Conservation (phyloP, 768 basidiomycete species). For the Phylloporus sp. region DNA sequence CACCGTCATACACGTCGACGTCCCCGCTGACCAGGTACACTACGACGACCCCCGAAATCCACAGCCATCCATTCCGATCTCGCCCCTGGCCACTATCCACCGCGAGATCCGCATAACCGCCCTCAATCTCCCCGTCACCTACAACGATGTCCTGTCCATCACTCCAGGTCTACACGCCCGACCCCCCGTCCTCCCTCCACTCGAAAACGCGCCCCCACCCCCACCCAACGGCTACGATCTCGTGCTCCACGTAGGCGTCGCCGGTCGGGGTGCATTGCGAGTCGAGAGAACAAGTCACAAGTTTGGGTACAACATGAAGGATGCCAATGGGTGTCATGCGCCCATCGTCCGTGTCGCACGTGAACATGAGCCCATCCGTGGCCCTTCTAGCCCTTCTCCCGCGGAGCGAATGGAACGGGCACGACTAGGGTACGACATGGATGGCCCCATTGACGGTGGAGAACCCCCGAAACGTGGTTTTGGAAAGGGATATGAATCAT, state of each 20-base stretch:
- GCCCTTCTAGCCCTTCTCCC: conserved; percentile 20
- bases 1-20: conserved; percentile 42
- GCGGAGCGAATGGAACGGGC: conserved; percentile 28
- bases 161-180: conserved; percentile 58
- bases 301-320: conserved; percentile 65
- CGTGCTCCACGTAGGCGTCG: conserved; percentile 68
- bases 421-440: conserved; percentile 28
- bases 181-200: conserved; percentile 48
- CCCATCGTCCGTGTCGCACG: conserved; percentile 35
- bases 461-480: conserved; percentile 35
- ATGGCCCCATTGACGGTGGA: conserved; percentile 23
- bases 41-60: conserved; percentile 14
- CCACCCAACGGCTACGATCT: conserved; percentile 58
- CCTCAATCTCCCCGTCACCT: conserved; percentile 55
- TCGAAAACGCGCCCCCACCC: conserved; percentile 36
- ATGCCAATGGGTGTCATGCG: conserved; percentile 55
- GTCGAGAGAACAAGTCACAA: conserved; percentile 68
- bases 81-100: conserved; percentile 9
- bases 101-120: conserved; percentile 58
- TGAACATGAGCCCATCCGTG: conserved; percentile 21
- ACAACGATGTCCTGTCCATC: conserved; percentile 50
- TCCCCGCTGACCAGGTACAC: conserved; percentile 22
- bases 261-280: conserved; percentile 56
- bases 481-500: conserved; percentile 35
- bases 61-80: not conserved